A percentile compares a stretch with the other conserved stretches of the same genome.
phyloP scores from a whole-genome alignment of 495 filamentous ascomycete species.

The Articulospora tetracladia region DNA sequence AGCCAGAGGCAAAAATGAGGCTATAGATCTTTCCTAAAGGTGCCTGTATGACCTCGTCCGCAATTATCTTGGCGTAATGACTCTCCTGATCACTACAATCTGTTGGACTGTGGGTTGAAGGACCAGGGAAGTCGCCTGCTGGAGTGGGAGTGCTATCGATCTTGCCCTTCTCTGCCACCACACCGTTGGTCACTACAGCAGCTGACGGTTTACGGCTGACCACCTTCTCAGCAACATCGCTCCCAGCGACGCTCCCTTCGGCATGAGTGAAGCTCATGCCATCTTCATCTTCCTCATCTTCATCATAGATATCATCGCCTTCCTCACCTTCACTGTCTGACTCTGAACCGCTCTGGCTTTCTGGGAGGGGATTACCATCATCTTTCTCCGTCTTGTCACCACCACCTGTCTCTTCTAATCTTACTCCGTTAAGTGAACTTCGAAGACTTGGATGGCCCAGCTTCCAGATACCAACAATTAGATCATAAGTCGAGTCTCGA shows the following conservation, averaged over 20 bases:
- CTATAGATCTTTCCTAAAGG: conserved; percentile 91
- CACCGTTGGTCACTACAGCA: conserved; percentile 41
- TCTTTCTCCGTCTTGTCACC: conserved; percentile 88
- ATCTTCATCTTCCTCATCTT: conserved; percentile 68
- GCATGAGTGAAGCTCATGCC: conserved; percentile 52
- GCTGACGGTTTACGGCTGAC: conserved; percentile 66
- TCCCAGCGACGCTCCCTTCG: conserved; percentile 58
- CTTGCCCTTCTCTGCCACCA: conserved; percentile 50
- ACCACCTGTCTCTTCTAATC: conserved; percentile 71
- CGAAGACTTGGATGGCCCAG: conserved; percentile 87
- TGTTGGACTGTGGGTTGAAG: conserved; percentile 76
- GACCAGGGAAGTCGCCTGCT: conserved; percentile 76
- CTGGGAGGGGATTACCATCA: conserved; percentile 42
- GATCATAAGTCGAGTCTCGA: conserved; percentile 92
- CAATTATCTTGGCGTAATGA: conserved; percentile 81
- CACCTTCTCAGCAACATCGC: conserved; percentile 53
- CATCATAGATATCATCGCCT: conserved; percentile 66
- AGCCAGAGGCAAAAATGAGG: conserved; percentile 77
- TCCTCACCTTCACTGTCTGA: conserved; percentile 64
- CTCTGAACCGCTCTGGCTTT: conserved; percentile 41
- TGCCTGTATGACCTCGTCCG: conserved; percentile 81
- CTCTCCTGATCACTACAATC: conserved; percentile 70
- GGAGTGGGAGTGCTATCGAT: conserved; percentile 49
- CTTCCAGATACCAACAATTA: conserved; percentile 98
- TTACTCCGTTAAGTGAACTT: conserved; percentile 82